Base-by-base conservation (phyloP, 768 basidiomycete genomes). In the Gymnopilus junonius region DNA sequence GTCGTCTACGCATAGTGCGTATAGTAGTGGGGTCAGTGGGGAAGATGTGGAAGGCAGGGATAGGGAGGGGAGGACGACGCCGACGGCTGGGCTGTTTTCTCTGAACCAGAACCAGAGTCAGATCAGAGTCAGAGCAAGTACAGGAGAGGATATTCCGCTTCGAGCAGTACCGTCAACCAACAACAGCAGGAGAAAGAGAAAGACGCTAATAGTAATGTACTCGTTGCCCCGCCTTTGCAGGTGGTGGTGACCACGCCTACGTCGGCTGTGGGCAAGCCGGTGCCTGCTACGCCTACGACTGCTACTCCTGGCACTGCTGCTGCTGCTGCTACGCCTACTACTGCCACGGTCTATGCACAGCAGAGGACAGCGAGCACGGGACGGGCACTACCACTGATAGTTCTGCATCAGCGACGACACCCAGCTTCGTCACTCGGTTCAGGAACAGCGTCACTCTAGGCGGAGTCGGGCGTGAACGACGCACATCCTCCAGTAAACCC, bases 381-480 rank as follows among this genome's bases (percentile, higher is more conserved):
- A n/a, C n/a, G n/a, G n/a, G n/a, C n/a, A n/a, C n/a, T 10, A 73
- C 80, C 11, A 79, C 80, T n/a, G 81, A 74, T 2, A 69, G 78
- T 48, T 74, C 77, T 39, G 58, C 80, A 80, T 32, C 78, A 80
- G 59, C 39, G 8, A 42, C 40, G 37, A 82, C 82, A 20, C 77
- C 79, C 4, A 79, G 80, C 64, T 75, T 85, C 35, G 82, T 83
- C 17, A 72, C 76, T 25, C 77, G 83, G 17, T 82, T 86, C 74
- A 75, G 83, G 50, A 83, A 83, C 65, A 83, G 83, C 17, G 77
- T 84, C 55, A 84, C 80, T 14, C 78, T 83, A 8, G 80, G 80
- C 23, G 77, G 27, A 4, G 48, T 29, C 5, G 27, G 76, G 0
- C 66, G 76, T 68, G 63, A 66, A 69, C 64, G 50, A 25, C 32